Evolutionary conservation across 2,329 filamentous ascomycete species (phyloP).

Genomic region (Magnaporthales sp.): DNA sequence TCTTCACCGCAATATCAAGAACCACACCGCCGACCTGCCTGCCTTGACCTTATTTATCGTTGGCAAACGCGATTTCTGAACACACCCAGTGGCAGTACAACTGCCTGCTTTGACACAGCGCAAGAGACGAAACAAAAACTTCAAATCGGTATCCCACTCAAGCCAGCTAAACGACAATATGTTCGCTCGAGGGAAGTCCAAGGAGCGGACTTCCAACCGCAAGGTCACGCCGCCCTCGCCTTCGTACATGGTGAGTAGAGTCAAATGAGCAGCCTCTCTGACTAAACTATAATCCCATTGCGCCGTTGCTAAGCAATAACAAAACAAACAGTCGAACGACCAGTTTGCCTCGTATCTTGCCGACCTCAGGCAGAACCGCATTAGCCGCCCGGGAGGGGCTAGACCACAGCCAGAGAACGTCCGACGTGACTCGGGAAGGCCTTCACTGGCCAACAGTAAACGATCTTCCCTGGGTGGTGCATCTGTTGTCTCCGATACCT

Average conservation of each 20-base stretch:
- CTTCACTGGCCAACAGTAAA: constrained; percentile 17
- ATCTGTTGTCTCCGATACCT: constrained; percentile 21
- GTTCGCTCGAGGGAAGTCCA: constrained; percentile 23
- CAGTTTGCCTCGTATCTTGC: constrained; percentile 64
- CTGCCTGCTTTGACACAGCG: not conserved
- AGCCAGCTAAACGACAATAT: constrained; percentile 12
- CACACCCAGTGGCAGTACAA: not conserved
- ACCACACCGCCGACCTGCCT: not conserved
- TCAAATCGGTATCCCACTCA: not conserved
- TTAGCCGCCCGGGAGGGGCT: constrained; percentile 61
- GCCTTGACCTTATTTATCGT: not conserved
- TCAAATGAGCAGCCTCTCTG: not conserved
- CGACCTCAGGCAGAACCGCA: constrained; percentile 59
- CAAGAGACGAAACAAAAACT: not conserved
- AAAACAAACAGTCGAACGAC: constrained; percentile 35
- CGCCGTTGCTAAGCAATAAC: not conserved
- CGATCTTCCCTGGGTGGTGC: constrained; percentile 16
- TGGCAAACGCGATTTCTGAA: not conserved
- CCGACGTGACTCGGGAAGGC: constrained; percentile 23
- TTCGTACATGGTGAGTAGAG: constrained; percentile 45
- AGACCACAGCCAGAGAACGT: constrained; percentile 46
- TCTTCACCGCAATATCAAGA: not conserved
- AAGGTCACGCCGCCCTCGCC: constrained; percentile 54
- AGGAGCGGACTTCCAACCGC: constrained; percentile 28
- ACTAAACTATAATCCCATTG: not conserved